Percentiles rank a stretch among this genome's conserved stretches.
phyloP scores from a whole-genome alignment of 2,329 filamentous ascomycete species.

The Neofusicoccum sp. region DNA sequence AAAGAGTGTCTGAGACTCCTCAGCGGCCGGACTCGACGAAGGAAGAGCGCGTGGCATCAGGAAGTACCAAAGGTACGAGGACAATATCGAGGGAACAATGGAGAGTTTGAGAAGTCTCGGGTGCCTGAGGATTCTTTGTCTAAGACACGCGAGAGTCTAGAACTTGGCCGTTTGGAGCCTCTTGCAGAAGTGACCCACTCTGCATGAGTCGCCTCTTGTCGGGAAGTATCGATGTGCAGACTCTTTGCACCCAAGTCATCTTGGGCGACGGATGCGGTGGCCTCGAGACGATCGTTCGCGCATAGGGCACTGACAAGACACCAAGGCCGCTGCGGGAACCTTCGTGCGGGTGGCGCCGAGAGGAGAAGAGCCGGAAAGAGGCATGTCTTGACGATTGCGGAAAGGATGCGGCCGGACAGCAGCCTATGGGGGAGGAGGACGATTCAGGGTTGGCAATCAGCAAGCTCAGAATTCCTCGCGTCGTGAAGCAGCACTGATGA shows the following conservation, averaged over 20 bases:
- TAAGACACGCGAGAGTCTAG: slow-evolving; percentile 5
- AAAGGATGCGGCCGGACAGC: background rate
- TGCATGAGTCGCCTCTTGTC: background rate
- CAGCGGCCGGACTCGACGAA: background rate
- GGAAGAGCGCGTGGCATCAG: background rate
- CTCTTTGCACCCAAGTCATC: background rate
- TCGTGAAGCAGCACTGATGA: background rate
- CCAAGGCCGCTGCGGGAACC: too few relatives aligned
- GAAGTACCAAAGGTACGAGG: background rate
- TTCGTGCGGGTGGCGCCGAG: background rate
- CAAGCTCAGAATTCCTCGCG: background rate
- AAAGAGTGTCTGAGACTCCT: background rate
- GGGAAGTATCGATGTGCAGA: slow-evolving; percentile 14
- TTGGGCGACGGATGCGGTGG: background rate
- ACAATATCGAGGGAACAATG: background rate
- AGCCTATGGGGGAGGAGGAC: too few relatives aligned
- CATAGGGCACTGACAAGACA: background rate
- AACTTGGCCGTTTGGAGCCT: background rate
- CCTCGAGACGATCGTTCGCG: background rate
- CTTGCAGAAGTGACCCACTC: background rate
- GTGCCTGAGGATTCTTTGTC: slow-evolving; percentile 2
- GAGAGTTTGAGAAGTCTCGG: background rate
- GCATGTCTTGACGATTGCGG: background rate
- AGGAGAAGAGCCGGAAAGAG: background rate
- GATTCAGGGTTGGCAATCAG: background rate